These are phyloP conservation scores for Podospora fimiseda DNA, from an alignment of 495 filamentous ascomycete species.

Conservation along the genomic window DNA sequence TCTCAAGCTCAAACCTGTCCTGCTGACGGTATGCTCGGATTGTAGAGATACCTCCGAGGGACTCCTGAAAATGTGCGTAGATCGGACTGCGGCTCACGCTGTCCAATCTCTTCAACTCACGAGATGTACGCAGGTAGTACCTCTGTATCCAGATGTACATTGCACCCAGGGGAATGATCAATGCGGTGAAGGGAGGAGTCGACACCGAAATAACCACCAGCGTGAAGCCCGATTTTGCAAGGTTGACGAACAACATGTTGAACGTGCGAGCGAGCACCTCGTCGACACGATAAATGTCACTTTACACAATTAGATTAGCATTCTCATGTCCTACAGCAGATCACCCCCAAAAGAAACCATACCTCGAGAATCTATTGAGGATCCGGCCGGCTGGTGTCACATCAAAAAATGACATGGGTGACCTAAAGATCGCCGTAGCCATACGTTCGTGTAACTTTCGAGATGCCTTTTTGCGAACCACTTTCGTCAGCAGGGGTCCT, in stretches of 20 bases:
- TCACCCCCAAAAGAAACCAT: slow-evolving; percentile 28
- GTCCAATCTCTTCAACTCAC: slow-evolving; percentile 93
- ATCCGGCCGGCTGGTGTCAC: slow-evolving; percentile 97
- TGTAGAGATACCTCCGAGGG: slow-evolving; percentile 88
- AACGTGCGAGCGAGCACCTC: slow-evolving; percentile 90
- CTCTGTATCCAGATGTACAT: slow-evolving; percentile 92
- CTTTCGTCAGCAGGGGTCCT: slow-evolving; percentile 4
- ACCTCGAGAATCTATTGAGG: slow-evolving; percentile 93
- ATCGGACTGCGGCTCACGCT: slow-evolving; percentile 93
- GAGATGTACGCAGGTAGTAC: slow-evolving; percentile 93
- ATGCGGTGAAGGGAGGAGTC: slow-evolving; percentile 71
- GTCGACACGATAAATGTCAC: slow-evolving; percentile 93
- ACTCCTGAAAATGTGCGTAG: slow-evolving; percentile 98
- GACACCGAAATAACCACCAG: slow-evolving; percentile 75
- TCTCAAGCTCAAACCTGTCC: slow-evolving; percentile 80
- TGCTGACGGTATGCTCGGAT: slow-evolving; percentile 94
- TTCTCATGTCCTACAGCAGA: too few species aligned
- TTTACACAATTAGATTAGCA: slow-evolving; percentile 24
- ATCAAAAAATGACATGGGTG: slow-evolving; percentile 98
- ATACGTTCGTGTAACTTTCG: slow-evolving; percentile 96
- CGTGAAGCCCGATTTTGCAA: slow-evolving; percentile 77
- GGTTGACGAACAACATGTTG: slow-evolving; percentile 91
- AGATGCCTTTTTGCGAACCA: slow-evolving; percentile 58
- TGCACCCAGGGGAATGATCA: slow-evolving; percentile 73
- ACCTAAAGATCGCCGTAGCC: slow-evolving; percentile 96